These are phyloP conservation scores for Myxozyma lipomycoides DNA, from an alignment of 805 yeast genomes.

Conservation along the genomic window DNA sequence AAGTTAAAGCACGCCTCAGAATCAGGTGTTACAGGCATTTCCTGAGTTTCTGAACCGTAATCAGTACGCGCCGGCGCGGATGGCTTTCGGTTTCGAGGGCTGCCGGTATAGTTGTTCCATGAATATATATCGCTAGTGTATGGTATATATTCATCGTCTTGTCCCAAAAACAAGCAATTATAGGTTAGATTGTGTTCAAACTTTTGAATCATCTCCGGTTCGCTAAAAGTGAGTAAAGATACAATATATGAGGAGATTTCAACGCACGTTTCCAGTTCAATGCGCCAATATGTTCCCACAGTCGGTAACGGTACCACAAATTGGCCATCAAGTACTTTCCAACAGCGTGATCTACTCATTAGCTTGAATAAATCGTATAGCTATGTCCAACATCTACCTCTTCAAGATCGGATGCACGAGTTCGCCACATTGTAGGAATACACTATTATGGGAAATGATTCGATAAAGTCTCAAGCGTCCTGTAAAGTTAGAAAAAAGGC, in stretches of 20 bases:
- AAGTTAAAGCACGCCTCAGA: no score
- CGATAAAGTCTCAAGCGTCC: conserved; percentile 1
- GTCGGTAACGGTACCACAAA: conserved; percentile 7
- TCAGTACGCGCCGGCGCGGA: no score
- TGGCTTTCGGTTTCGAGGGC: no score
- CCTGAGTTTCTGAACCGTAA: no score
- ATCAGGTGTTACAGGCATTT: no score
- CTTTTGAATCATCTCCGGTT: background rate
- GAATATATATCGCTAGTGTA: background rate
- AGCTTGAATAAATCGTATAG: background rate
- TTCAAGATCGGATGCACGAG: conserved; percentile 5
- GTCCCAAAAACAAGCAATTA: background rate
- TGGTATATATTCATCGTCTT: background rate
- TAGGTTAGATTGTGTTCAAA: background rate
- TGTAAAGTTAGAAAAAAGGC: conserved; percentile 1
- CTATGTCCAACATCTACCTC: background rate
- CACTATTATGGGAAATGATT: conserved; percentile 3
- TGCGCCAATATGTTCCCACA: conserved; percentile 2
- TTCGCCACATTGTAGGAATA: conserved; percentile 2
- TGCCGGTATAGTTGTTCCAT: background rate
- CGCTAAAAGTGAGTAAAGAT: background rate
- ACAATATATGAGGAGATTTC: background rate
- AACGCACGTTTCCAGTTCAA: conserved; percentile 1
- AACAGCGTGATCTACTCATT: conserved; percentile 1
- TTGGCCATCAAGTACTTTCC: background rate